phyloP scores from a whole-genome alignment of 257 asterid species.

The Leptodermis oblonga region DNA sequence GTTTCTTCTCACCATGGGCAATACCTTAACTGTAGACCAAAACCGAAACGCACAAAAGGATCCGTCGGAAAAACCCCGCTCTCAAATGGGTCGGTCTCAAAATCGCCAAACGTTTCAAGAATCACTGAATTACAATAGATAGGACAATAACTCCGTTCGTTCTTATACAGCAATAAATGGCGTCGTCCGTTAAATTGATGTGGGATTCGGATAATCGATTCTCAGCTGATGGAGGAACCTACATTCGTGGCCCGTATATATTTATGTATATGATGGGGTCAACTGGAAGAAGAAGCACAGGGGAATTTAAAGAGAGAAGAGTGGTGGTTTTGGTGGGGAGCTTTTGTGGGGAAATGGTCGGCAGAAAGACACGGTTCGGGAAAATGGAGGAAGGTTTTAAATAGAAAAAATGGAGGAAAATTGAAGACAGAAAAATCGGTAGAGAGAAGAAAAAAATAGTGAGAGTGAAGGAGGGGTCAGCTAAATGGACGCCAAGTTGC shows the following conservation, averaged over 20 bases:
- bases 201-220: slow-evolving; percentile 1
- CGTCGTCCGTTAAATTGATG: not conserved
- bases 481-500: slow-evolving; percentile 18
- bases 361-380: slow-evolving; percentile 11
- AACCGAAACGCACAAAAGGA: slow-evolving; percentile 13
- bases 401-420: not conserved
- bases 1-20: slow-evolving; percentile 27
- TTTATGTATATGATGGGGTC: not conserved
- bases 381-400: not conserved
- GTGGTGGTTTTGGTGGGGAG: not conserved
- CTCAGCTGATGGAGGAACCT: not conserved
- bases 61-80: not conserved
- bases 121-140: not conserved
- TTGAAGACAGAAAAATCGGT: not conserved
- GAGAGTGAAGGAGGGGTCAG: slow-evolving; percentile 11
- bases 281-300: not conserved
- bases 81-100: slow-evolving; percentile 12
- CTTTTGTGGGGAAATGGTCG: slow-evolving; percentile 14
- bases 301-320: not conserved
- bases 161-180: not conserved
- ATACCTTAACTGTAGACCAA: not conserved
- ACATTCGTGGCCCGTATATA: not conserved
- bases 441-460: not conserved
- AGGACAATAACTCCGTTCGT: not conserved
- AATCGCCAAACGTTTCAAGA: not conserved